These are phyloP conservation scores for Fusarium pseudonygamai DNA, from an alignment of 2,329 filamentous ascomycete genomes.

Conservation along the genomic window DNA sequence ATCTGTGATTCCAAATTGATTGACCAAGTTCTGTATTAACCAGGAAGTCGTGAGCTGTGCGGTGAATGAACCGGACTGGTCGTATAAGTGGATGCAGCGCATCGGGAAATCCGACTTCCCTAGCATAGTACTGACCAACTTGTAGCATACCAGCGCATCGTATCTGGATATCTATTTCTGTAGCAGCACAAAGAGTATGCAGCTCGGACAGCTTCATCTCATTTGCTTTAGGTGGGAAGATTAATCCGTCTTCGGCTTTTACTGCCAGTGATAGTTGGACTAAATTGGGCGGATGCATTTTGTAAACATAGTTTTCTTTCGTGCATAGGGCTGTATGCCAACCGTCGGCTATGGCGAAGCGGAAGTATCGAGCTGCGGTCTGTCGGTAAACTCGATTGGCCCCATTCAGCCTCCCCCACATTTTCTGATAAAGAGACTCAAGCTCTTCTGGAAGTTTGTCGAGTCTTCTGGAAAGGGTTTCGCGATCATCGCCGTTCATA, in stretches of 20 bases:
- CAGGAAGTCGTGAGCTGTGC: background rate
- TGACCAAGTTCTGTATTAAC: background rate
- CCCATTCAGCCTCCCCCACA: background rate
- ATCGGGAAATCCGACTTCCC: no score
- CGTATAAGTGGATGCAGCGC: accelerated
- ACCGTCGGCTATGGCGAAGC: accelerated
- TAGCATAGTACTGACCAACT: background rate
- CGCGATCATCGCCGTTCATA: accelerated
- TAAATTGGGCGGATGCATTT: background rate
- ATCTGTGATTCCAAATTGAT: background rate
- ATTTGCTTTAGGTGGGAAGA: accelerated
- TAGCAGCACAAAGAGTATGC: accelerated
- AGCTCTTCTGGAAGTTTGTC: background rate
- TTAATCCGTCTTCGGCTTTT: accelerated
- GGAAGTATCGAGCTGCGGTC: background rate
- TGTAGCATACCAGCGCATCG: background rate
- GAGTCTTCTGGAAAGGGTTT: accelerated
- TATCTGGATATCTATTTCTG: background rate
- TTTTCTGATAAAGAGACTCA: background rate
- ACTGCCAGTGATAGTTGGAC: background rate
- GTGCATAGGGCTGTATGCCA: background rate
- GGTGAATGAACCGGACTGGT: background rate
- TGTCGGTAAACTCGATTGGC: background rate
- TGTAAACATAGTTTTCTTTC: no score
- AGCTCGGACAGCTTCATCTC: accelerated